These are phyloP conservation scores for Ophiostoma novo-ulmi DNA, from an alignment of 2,329 filamentous ascomycete genomes.

Conservation along the genomic window DNA sequence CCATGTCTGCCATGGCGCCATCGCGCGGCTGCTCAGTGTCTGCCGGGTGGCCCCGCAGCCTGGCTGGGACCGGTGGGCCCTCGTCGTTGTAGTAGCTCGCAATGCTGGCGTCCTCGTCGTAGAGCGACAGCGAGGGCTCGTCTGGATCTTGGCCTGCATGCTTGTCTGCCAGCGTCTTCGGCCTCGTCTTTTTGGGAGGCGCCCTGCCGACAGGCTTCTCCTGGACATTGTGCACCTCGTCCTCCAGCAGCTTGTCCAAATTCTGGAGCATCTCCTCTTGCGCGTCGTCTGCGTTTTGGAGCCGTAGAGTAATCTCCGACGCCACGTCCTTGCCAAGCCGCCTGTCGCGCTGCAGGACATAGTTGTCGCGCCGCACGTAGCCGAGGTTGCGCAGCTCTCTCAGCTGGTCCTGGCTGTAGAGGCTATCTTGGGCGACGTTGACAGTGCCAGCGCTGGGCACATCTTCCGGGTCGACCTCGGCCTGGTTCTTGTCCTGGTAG, in stretches of 20 bases:
- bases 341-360: slow-evolving; percentile 9
- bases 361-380: not conserved
- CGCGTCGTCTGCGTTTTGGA: not conserved
- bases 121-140: not conserved
- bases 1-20: not conserved
- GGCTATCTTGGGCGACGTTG: not conserved
- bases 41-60: not conserved
- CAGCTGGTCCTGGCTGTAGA: not conserved
- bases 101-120: not conserved
- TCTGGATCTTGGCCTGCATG: not conserved
- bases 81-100: not conserved
- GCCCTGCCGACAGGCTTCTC: not conserved
- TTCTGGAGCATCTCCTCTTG: not conserved
- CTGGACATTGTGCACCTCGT: not conserved
- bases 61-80: not conserved
- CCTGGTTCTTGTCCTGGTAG: slow-evolving; percentile 1
- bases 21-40: not conserved
- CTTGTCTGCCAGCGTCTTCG: not conserved
- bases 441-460: not conserved
- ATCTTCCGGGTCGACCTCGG: not conserved
- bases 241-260: not conserved
- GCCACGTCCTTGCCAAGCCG: not conserved
- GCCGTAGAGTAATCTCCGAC: slow-evolving; percentile 9
- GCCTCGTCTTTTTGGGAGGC: not conserved
- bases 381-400: not conserved